Percentiles rank a stretch among this genome's conserved stretches.
phyloP scores from a whole-genome alignment of 129 eudicot genomes.

The Ambrosia trifida region DNA sequence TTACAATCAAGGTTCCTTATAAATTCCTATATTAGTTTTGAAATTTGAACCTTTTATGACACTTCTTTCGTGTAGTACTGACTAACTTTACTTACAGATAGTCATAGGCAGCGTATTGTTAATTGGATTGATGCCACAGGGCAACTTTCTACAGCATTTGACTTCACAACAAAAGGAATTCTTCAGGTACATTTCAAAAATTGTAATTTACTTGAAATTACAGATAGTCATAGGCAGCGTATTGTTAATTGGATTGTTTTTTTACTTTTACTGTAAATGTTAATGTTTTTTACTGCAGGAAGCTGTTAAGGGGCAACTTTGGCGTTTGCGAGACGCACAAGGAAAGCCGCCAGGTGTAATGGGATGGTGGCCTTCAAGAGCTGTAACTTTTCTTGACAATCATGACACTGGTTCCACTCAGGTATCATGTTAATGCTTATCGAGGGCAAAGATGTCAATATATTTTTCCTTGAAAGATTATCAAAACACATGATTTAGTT shows the following conservation, averaged over 20 bases:
- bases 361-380: constrained; percentile 99
- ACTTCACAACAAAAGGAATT: constrained; percentile 93
- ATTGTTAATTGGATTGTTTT: background rate
- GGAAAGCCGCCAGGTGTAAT: constrained; percentile 97
- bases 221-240: too few species aligned
- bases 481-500: background rate
- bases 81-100: constrained; percentile 55
- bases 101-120: constrained; percentile 91
- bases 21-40: background rate
- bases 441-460: background rate
- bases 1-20: constrained; percentile 62
- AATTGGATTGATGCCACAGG: constrained; percentile 89
- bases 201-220: background rate
- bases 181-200: constrained; percentile 58
- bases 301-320: constrained; percentile 73
- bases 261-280: background rate
- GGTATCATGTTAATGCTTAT: constrained; percentile 36
- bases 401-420: constrained; percentile 98
- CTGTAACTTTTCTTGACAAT: constrained; percentile 79
- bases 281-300: constrained; percentile 43
- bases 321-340: constrained; percentile 89
- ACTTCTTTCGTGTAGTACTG: background rate
- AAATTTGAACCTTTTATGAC: background rate
- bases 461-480: background rate
- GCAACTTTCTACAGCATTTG: constrained; percentile 81